Base-by-base conservation (phyloP, 129 eudicot species). In the Cynara cardunculus region DNA sequence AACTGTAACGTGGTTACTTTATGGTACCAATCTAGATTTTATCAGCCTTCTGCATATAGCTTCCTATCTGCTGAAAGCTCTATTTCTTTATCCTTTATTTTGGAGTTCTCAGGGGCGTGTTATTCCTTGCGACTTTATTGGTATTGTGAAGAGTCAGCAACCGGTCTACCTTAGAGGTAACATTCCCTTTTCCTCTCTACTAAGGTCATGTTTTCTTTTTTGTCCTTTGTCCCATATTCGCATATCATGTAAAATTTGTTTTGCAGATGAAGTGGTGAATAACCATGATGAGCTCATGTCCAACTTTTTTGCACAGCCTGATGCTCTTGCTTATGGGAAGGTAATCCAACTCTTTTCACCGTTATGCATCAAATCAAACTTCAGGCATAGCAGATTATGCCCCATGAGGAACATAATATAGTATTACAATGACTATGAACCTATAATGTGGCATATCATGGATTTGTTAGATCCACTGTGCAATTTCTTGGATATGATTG, bases 241-340 rank as follows among this genome's bases (percentile, higher is more conserved):
- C 69, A 80, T 68, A 56, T 62, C 2, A 73, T 75, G 77, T 77
- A 56, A 16, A 26, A 62, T 73, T 69, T 75, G 79, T 11, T 80
- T 80, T 71, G 41, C 94, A 95, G 99, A 88, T 81, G 99, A 95
- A 89, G 88, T 92, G 79, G 99, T 95, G 67, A 88, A 88, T 80
- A 95, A 95, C 87, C 99, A 95, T 56, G 99, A 95, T 85, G 99
- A 95, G 86, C 97, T 95, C 72, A 95, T 95, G 99, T 95, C 99
- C 13, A 95, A 95, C 93, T 95, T 95, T 86, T 95, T 95, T 85
- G 99, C 99, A 66, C 99, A 95, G 85, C 94, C 99, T 28, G 99
- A 95, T 89, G 99, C 97, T 86, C 94, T 95, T 32, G 99, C 99
- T 78, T 95, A 95, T 88, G 99, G 99, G 80, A 95, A 95, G 97